Evolutionary conservation across 768 basidiomycete genomes (phyloP).

Genomic region (Filobasidium floriforme): DNA sequence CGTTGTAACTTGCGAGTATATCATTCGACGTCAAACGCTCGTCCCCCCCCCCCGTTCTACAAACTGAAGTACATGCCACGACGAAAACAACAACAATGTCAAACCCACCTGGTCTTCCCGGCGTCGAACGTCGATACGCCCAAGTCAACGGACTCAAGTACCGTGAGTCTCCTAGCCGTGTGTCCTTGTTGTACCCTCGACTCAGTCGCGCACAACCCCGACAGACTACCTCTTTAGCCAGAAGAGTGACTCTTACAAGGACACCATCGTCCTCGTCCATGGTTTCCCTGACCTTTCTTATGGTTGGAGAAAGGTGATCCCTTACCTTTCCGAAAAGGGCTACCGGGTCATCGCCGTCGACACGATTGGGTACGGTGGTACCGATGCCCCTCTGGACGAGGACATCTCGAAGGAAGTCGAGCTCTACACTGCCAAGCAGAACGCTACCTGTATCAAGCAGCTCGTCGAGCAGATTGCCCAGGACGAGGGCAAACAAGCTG

Average conservation of each 20-base stretch:
- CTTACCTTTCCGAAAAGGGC: conserved; percentile 58
- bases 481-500: conserved; percentile 33
- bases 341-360: conserved; percentile 57
- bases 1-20: too few relatives aligned
- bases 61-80: too few relatives aligned
- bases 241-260: neutral
- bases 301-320: conserved; percentile 69
- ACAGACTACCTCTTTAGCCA: conserved; percentile 9
- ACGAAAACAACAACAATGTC: too few relatives aligned
- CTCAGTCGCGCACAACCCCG: neutral
- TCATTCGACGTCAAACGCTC: too few relatives aligned
- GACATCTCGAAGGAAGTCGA: conserved; percentile 56
- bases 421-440: conserved; percentile 52
- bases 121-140: conserved; percentile 7
- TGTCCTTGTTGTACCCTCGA: neutral
- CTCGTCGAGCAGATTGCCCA: neutral
- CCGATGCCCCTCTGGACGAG: conserved; percentile 30
- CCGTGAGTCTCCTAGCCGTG: neutral
- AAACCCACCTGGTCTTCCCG: neutral
- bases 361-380: conserved; percentile 58
- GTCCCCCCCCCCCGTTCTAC: too few relatives aligned
- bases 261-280: conserved; percentile 64
- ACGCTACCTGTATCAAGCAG: conserved; percentile 1
- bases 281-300: conserved; percentile 67
- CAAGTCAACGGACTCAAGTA: conserved; percentile 2